phyloP scores from a whole-genome alignment of 345 rosid species.

The Cardamine chenopodiifolia region DNA sequence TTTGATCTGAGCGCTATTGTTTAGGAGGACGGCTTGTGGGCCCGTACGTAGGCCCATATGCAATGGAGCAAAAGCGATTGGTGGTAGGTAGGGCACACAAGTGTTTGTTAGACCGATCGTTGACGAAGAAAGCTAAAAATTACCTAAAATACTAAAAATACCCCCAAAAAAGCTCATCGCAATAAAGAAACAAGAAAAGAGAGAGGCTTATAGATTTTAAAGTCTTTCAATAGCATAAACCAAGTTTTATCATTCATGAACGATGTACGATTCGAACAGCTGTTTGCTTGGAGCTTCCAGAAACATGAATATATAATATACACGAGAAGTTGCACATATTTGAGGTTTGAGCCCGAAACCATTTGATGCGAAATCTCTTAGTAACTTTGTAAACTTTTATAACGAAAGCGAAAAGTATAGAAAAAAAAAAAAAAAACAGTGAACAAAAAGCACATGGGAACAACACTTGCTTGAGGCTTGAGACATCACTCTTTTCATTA shows the following conservation, averaged over 20 bases:
- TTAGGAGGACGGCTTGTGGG: conserved; percentile 26
- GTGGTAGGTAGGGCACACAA: not conserved
- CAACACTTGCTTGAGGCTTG: conserved; percentile 26
- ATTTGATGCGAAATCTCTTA: not conserved
- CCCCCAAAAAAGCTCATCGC: not conserved
- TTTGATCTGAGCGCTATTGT: conserved; percentile 12
- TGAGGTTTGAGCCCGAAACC: not conserved
- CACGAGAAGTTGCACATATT: not conserved
- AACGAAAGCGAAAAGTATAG: not conserved
- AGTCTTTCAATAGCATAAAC: not conserved
- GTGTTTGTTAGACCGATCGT: conserved; percentile 20
- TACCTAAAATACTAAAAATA: conserved; percentile 7
- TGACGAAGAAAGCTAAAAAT: conserved; percentile 4
- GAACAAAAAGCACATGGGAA: conserved; percentile 38
- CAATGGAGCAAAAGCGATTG: conserved; percentile 12
- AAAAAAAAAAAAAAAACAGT: not conserved
- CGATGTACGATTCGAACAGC: not conserved
- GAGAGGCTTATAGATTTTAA: not conserved
- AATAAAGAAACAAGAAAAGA: not conserved
- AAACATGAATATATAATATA: not conserved
- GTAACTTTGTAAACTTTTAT: not conserved
- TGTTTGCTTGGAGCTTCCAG: not conserved
- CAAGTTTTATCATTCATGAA: not conserved
- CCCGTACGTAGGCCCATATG: not conserved
- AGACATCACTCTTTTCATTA: conserved; percentile 24